Base-by-base conservation (phyloP, 2,329 filamentous ascomycete genomes). In the Colletotrichum scovillei region DNA sequence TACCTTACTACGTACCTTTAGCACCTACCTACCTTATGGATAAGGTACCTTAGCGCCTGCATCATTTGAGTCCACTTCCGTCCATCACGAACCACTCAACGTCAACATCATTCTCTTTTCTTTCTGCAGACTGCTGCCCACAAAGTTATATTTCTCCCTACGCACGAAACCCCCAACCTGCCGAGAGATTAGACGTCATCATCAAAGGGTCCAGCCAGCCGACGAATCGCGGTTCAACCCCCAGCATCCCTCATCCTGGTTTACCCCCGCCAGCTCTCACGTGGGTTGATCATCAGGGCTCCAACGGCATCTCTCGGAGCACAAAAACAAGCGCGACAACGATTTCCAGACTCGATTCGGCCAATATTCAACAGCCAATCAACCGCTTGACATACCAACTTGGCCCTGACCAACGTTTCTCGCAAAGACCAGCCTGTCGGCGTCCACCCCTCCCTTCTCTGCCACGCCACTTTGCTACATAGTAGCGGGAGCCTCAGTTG, bases 401-500 rank as follows among this genome's bases (percentile, higher is more conserved):
- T 9, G 57, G 19, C 28, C 22, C 35, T 60, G 30, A 28, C 32
- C 63, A 32, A 24, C 46, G 14, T 35, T 49, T 26, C 56, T 22
- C 26, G 24, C 35, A 22, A 30, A 56, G 60, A 55, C 60, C 60
- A 35, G 59, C 42, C 67, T 30, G 64, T 49, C 28, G 28, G 70
- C 55, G 64, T 49, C 12, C 30, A 30, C 56, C 49, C 66, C 53
- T 56, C 66, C 66, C 59, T 22, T 19, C 42, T 35, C 59, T 35
- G 32, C 56, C 60, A 65, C 55, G 70, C 66, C 35, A 46, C 42
- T 56, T 70, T 35, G 60, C 56, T 60, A 73, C 67, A 52, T n/a
- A 52, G 19, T 46, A 69, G 60, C 42, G 32, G 35, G 60, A 73
- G 67, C 70, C 70, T 70, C 70, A 57, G 57, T 28, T 38, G 42